phyloP scores from a whole-genome alignment of 2,329 filamentous ascomycete genomes.

The Metarhizium humberi region DNA sequence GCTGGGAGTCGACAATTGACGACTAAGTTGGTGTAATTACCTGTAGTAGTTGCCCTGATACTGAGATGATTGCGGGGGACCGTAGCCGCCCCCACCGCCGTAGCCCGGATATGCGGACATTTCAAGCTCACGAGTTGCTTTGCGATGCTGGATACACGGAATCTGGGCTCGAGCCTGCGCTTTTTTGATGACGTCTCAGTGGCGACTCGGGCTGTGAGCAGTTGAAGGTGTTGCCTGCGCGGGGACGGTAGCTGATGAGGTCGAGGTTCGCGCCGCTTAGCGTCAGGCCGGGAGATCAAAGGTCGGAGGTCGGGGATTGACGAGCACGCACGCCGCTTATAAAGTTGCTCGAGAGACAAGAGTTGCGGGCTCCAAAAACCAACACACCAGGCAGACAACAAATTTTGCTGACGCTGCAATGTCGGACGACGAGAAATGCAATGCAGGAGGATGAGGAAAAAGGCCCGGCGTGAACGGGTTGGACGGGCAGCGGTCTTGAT shows the following conservation, averaged over 20 bases:
- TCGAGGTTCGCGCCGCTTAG: not conserved
- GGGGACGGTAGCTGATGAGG: not conserved
- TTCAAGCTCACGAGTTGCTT: slow-evolving; percentile 7
- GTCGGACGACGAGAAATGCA: slow-evolving; percentile 33
- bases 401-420: not conserved
- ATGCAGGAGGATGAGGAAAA: not conserved
- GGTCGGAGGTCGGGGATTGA: not conserved
- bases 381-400: not conserved
- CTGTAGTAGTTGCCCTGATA: slow-evolving; percentile 23
- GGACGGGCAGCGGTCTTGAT: not conserved
- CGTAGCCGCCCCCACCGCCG: not conserved
- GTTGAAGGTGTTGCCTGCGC: not conserved
- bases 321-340: not conserved
- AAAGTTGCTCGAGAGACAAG: not conserved
- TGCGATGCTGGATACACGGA: not conserved
- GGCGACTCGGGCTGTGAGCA: not conserved
- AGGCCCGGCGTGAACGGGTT: not conserved
- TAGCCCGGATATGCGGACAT: slow-evolving; percentile 59
- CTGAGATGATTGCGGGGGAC: slow-evolving; percentile 24
- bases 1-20: not conserved
- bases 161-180: not conserved
- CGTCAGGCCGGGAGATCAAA: not conserved
- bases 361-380: not conserved
- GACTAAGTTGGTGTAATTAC: slow-evolving; percentile 1
- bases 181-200: not conserved